phyloP scores from a whole-genome alignment of 2,329 filamentous ascomycete species.

The Apiospora phragmitis region DNA sequence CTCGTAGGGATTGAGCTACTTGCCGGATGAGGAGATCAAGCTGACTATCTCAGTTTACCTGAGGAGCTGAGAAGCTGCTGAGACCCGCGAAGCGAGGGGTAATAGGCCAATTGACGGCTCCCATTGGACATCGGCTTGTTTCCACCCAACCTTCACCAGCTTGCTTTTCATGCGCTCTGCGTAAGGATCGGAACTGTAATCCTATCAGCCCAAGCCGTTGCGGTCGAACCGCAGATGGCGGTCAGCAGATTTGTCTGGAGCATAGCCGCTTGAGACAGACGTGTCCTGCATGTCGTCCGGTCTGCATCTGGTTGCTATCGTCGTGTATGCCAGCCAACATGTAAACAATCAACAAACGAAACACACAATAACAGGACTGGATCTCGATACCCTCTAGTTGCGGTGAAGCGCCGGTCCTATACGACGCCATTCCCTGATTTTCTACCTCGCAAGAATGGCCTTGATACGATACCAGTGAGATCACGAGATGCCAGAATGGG shows the following conservation, averaged over 20 bases:
- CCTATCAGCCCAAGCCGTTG: background rate
- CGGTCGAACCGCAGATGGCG: conserved; percentile 6
- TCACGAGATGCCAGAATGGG: background rate
- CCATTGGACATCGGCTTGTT: background rate
- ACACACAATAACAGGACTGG: background rate
- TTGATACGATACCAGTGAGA: background rate
- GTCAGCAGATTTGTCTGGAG: conserved; percentile 5
- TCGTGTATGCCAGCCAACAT: background rate
- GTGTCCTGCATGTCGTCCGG: background rate
- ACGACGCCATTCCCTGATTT: background rate
- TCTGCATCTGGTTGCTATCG: background rate
- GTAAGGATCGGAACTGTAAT: background rate
- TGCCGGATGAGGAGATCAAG: conserved; percentile 5
- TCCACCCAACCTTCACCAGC: background rate
- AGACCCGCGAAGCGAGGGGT: conserved; percentile 8
- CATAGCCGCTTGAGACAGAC: background rate
- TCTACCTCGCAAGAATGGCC: background rate
- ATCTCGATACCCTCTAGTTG: conserved; percentile 1
- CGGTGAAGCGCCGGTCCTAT: background rate
- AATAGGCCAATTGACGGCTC: background rate
- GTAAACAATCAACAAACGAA: conserved; percentile 12
- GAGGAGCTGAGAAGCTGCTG: conserved; percentile 8
- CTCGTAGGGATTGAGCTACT: conserved; percentile 1
- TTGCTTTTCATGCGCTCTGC: conserved; percentile 11
- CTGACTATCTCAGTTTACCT: background rate